Base-by-base conservation (phyloP, 345 rosid species). In the Syzygium grande region DNA sequence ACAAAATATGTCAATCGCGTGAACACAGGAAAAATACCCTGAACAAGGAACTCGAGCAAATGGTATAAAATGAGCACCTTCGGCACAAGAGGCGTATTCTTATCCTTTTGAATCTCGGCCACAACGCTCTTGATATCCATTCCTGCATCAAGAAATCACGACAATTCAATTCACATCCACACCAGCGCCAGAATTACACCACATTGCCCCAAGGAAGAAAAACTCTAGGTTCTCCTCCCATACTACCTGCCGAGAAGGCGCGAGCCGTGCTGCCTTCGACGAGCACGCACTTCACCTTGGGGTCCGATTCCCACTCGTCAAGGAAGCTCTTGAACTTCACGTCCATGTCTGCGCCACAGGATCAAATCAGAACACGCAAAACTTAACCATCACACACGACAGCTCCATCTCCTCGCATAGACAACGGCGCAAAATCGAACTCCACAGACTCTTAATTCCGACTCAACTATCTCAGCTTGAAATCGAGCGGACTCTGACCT, bases 291-390 rank as follows among this genome's bases (percentile, higher is more conserved):
- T 95, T 95, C 43, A 96, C 97, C 85, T 54, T 91, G 1, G 95
- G 95, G 88, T 97, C 99, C 51, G 87, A 89, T 92, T 96, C 99
- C 99, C 99, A 97, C 87, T 96, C 94, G 6, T 97, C 99, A 83
- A 97, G 97, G 91, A 93, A 90, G 77, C 88, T 91, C 89, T 94
- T 95, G 91, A 94, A 97, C 85, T 90, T 95, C 8, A 94, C 58
- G 91, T 94, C 98, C 98, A 97, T 97, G 52, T 92, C 99, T 97
- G 94, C 89, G 86, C 17, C 38, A 43, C 5, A 73, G 12, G 3
- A 14, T 34, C 59, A 41, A 38, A 73, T 73, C 12, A 73, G 49
- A 73, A 73, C 83, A 73, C 0, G 49, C 4, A 17, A 1, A 34
- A 73, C 83, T 1, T 19, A 38, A 38, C 80, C 79, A 34, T 34